Evolutionary conservation across 345 rosid genomes (phyloP), one percentile per base, ranked within the genome.

Genomic region (Eucalyptus polyanthemos): DNA sequence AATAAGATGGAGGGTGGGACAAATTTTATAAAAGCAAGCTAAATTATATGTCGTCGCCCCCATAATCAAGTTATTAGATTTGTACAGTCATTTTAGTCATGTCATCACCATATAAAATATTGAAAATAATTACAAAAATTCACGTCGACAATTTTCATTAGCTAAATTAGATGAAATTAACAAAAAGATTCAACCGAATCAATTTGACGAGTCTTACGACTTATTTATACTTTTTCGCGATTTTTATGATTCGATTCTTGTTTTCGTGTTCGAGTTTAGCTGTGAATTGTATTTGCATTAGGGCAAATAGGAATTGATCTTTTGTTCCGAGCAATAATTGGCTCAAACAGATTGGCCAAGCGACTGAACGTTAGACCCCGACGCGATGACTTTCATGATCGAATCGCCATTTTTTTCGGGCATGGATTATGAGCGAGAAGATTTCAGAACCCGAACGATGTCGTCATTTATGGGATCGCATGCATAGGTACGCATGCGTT

Each of bases 161-260:
- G 0, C 5, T 8, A 53, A 53, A 19, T 53, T 53, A 19, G 10
- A 53, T 2, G 2, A 4, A 53, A 7, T 53, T 53, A 19, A 53
- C 24, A 2, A 53, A 53, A 53, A 53, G 5, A 53, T 8, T 53
- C 25, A 53, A 53, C 5, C 0, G 0, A 53, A 53, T 1, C 11
- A 19, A 8, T 19, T 19, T 0, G 2, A 19, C 1, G 1, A 53
- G 5, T 53, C 19, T 53, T 53, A 7, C 8, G 5, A 19, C 5
- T 4, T 53, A 0, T 9, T 53, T 19, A 8, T 19, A 53, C 4
- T 8, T 19, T 17, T 53, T 53, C 1, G 4, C 24, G 0, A 3
- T 17, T 53, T 53, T 7, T 17, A 53, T 1, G 8, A 17, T 22
- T 53, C 24, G 7, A 17, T 53, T 53, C 56, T 53, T 7, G 2